Evolutionary conservation across 2,329 filamentous ascomycete genomes (phyloP).

Genomic region (Sclerotinia spermophila): DNA sequence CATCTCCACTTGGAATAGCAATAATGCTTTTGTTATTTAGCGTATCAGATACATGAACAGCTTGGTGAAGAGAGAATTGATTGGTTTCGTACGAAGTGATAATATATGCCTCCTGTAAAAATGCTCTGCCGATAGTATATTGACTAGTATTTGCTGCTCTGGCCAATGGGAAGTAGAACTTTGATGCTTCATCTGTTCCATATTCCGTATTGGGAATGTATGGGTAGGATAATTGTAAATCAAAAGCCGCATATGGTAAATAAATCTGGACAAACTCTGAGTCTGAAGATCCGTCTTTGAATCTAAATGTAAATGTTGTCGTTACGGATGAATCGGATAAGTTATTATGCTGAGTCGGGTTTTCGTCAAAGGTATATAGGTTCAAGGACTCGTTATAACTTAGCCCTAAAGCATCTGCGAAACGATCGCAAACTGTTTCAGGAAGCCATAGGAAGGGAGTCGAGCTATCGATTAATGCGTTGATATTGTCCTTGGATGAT

Average conservation of each 20-base stretch:
- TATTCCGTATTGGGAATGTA: slow-evolving; percentile 45
- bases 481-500: slow-evolving; percentile 27
- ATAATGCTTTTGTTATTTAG: slow-evolving; percentile 29
- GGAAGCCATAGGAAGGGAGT: slow-evolving; percentile 64
- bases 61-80: slow-evolving; percentile 37
- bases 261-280: slow-evolving; percentile 45
- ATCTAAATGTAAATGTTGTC: slow-evolving; percentile 51
- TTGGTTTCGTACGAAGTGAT: slow-evolving; percentile 38
- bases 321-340: slow-evolving; percentile 44
- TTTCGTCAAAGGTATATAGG: slow-evolving; percentile 60
- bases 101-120: slow-evolving; percentile 39
- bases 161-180: slow-evolving; percentile 41
- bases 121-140: slow-evolving; percentile 38
- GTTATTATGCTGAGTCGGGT: slow-evolving; percentile 49
- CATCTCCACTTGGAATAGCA: slow-evolving; percentile 19
- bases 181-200: slow-evolving; percentile 37
- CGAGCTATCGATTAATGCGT: slow-evolving; percentile 54
- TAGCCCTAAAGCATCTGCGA: slow-evolving; percentile 61
- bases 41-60: slow-evolving; percentile 31
- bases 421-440: slow-evolving; percentile 55
- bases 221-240: slow-evolving; percentile 34
- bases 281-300: slow-evolving; percentile 42
- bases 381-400: slow-evolving; percentile 60
- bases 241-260: slow-evolving; percentile 37
- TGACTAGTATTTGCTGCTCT: slow-evolving; percentile 32